Evolutionary conservation across 768 basidiomycete species (phyloP), one percentile per base, ranked within the genome.

Genomic region (Cantharellus cinnabarinus): DNA sequence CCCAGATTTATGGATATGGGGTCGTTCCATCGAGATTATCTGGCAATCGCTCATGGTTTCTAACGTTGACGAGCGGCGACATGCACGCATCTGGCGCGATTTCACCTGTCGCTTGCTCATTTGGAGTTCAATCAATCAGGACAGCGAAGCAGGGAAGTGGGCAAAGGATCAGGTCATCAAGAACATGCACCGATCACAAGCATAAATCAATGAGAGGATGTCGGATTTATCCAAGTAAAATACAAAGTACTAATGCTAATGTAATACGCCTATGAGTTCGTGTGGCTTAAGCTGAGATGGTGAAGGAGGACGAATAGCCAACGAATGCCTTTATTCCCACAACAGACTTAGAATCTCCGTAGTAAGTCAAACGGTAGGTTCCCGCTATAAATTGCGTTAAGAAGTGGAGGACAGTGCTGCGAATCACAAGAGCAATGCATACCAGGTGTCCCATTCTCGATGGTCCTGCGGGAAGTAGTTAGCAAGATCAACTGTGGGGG

Each of bases 261-360:
- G 20, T 29, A 29, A 29, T 29, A 29, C 20, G 20, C 20, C 20
- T 29, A 29, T 29, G 20, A 29, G 20, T 29, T 29, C 20, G 20
- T n/a, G 42, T 7, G 15, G 40, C 38, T 72, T 65, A 77, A 60
- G 71, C 70, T 42, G 44, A 48, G 29, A 85, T 68, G 2, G 75
- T 80, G 68, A 87, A 87, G 55, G 71, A 75, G 34, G 77, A 76
- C 0, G 83, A 84, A 15, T 70, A 70, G 20, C 80, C 81, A 35
- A 74, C 75, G 69, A 88, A 87, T 0, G 82, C 65, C 7, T 86
- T 80, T 38, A 73, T 69, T 4, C 85, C 83, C 55, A 79, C 70
- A 51, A 82, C 67, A 1, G 79, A 41, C 70, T 87, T 88, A n/a
- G 79, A 78, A 67, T 89, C 84, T 4, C 85, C 86, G 62, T 77